phyloP scores from a whole-genome alignment of 176 grass and related monocot genomes.

The Oryza punctata region DNA sequence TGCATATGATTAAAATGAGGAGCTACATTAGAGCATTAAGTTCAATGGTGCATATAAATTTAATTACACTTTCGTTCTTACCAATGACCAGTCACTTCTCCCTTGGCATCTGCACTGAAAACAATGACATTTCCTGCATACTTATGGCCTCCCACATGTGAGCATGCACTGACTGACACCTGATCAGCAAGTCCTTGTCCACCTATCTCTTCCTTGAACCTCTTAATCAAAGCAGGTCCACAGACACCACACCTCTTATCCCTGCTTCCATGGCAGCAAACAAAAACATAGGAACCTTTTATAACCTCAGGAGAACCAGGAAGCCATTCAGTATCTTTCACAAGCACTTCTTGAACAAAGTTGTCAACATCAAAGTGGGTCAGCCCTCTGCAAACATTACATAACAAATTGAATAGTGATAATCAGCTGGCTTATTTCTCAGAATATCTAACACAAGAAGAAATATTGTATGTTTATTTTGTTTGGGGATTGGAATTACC shows the following conservation, averaged over 20 bases:
- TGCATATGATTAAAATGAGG: neutral
- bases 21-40: neutral
- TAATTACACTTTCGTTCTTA: slow-evolving; percentile 44
- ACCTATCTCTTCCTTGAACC: slow-evolving; percentile 81
- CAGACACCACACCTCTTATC: slow-evolving; percentile 91
- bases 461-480: slow-evolving; percentile 17
- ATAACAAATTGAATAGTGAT: slow-evolving; percentile 27
- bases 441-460: slow-evolving; percentile 2
- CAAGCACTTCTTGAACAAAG: slow-evolving; percentile 94
- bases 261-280: slow-evolving; percentile 86
- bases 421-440: slow-evolving; percentile 23
- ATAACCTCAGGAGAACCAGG: slow-evolving; percentile 69
- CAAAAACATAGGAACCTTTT: slow-evolving; percentile 80
- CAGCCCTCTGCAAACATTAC: slow-evolving; percentile 63
- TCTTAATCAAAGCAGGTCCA: slow-evolving; percentile 78
- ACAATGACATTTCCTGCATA: slow-evolving; percentile 98
- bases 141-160: slow-evolving; percentile 94
- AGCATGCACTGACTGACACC: slow-evolving; percentile 79
- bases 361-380: slow-evolving; percentile 85
- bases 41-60: neutral
- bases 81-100: slow-evolving; percentile 90
- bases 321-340: slow-evolving; percentile 86
- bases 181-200: slow-evolving; percentile 54
- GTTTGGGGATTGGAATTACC: slow-evolving; percentile 51
- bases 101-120: slow-evolving; percentile 58